Evolutionary conservation across 257 asterid species (phyloP).

Genomic region (Plantago ovata): DNA sequence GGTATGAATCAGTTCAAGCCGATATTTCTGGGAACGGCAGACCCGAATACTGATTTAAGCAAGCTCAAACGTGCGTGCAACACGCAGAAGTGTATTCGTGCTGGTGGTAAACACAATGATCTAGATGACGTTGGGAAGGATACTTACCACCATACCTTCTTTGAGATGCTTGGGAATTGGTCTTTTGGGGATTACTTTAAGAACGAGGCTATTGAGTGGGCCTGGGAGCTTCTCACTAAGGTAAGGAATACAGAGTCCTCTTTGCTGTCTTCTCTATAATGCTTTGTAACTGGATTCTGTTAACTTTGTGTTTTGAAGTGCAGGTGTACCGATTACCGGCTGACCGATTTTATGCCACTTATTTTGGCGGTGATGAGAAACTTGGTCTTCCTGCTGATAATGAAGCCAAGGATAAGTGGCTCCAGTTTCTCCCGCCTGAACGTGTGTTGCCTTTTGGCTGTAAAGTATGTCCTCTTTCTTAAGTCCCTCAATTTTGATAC

Average conservation of each 20-base stretch:
- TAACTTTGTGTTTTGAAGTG: slow-evolving; percentile 10
- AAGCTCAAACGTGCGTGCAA: slow-evolving; percentile 90
- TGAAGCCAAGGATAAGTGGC: slow-evolving; percentile 91
- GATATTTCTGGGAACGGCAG: slow-evolving; percentile 83
- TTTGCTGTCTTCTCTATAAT: slow-evolving; percentile 1
- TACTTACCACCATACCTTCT: slow-evolving; percentile 96
- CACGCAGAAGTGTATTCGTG: slow-evolving; percentile 97
- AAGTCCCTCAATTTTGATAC: too few relatives aligned
- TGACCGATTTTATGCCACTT: slow-evolving; percentile 84
- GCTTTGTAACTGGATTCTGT: neutral
- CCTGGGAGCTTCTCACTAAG: slow-evolving; percentile 96
- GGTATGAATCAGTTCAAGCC: slow-evolving; percentile 99
- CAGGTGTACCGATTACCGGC: slow-evolving; percentile 70
- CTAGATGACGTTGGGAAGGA: slow-evolving; percentile 99
- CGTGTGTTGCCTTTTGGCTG: slow-evolving; percentile 91
- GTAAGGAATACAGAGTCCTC: slow-evolving; percentile 26
- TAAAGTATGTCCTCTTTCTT: slow-evolving; percentile 47
- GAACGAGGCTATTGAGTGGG: slow-evolving; percentile 81
- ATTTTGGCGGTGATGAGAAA: slow-evolving; percentile 91
- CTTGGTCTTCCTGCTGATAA: slow-evolving; percentile 84
- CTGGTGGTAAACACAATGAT: slow-evolving; percentile 98
- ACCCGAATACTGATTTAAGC: slow-evolving; percentile 84
- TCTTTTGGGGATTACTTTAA: slow-evolving; percentile 94
- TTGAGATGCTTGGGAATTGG: slow-evolving; percentile 99
- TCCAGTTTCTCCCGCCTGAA: slow-evolving; percentile 61